Conservation (phyloP, 2,329 filamentous ascomycete genomes). For the Sporothrix phasma region DNA sequence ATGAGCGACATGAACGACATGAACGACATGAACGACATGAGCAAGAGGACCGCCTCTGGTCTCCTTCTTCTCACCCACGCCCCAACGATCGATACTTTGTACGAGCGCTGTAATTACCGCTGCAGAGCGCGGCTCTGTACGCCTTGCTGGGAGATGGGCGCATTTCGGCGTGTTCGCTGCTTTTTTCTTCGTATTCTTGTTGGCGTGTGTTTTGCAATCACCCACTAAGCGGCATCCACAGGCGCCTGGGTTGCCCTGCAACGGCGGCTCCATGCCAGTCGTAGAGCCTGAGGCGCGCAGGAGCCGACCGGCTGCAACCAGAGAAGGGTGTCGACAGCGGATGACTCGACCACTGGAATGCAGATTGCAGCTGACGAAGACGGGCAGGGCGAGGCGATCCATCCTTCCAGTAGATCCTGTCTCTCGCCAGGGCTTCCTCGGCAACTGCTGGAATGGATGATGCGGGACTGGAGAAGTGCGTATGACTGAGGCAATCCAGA, state of each 20-base stretch:
- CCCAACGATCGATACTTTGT: neutral
- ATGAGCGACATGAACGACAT: too few species aligned
- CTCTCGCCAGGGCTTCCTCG: neutral
- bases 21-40: too few species aligned
- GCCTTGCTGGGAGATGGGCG: neutral
- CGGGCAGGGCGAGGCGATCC: too few species aligned
- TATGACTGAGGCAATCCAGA: neutral
- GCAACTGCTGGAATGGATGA: slow-evolving; percentile 1
- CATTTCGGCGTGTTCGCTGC: neutral
- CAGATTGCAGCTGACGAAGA: too few species aligned
- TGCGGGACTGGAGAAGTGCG: neutral
- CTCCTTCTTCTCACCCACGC: neutral
- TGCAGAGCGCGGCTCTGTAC: neutral
- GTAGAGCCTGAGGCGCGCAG: too few species aligned
- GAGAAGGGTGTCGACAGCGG: too few species aligned
- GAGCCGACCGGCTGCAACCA: too few species aligned
- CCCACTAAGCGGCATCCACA: neutral
- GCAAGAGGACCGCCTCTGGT: neutral
- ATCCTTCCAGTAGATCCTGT: too few species aligned
- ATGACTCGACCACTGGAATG: too few species aligned
- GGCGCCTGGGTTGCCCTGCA: neutral
- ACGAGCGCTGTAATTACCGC: slow-evolving; percentile 7
- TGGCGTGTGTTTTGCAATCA: neutral
- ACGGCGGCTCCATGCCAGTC: neutral
- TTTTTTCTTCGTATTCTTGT: neutral